Evolutionary conservation across 2,329 filamentous ascomycete species (phyloP).

Genomic region (Ilyonectria mors-panacis): DNA sequence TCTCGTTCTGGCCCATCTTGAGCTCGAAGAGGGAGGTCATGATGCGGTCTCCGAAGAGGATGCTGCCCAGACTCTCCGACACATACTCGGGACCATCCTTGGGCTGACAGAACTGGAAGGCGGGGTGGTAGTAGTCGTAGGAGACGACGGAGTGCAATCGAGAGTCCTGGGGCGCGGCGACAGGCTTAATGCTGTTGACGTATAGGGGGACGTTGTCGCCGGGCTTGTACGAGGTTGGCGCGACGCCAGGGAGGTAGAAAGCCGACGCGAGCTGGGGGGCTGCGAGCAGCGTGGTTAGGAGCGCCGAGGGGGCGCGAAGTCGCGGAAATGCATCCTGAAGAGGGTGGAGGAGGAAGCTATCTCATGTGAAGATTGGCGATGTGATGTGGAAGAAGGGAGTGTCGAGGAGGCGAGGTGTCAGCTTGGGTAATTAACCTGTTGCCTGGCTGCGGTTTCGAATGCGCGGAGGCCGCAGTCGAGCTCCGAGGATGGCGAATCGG

Average conservation of each 20-base stretch:
- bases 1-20: slow-evolving; percentile 88
- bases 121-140: slow-evolving; percentile 94
- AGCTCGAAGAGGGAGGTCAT: slow-evolving; percentile 96
- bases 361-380: slow-evolving; percentile 46
- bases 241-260: slow-evolving; percentile 97
- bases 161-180: slow-evolving; percentile 81
- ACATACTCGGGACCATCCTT: slow-evolving; percentile 82
- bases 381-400: slow-evolving; percentile 22
- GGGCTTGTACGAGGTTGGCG: slow-evolving; percentile 89
- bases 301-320: slow-evolving; percentile 65
- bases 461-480: slow-evolving; percentile 34
- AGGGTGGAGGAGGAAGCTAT: slow-evolving; percentile 29
- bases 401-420: slow-evolving; percentile 37
- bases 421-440: slow-evolving; percentile 19
- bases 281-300: slow-evolving; percentile 65
- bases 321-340: slow-evolving; percentile 62
- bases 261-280: slow-evolving; percentile 73
- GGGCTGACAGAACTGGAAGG: slow-evolving; percentile 91
- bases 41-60: slow-evolving; percentile 96
- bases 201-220: slow-evolving; percentile 87
- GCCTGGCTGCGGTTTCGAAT: slow-evolving; percentile 33
- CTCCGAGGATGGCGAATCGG: slow-evolving; percentile 14
- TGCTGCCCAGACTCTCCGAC: slow-evolving; percentile 89
- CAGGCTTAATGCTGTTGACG: slow-evolving; percentile 93
- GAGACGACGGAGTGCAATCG: slow-evolving; percentile 93